Conservation (phyloP, 1,284 basidiomycete species). For the Ceratobasidium sp. region DNA sequence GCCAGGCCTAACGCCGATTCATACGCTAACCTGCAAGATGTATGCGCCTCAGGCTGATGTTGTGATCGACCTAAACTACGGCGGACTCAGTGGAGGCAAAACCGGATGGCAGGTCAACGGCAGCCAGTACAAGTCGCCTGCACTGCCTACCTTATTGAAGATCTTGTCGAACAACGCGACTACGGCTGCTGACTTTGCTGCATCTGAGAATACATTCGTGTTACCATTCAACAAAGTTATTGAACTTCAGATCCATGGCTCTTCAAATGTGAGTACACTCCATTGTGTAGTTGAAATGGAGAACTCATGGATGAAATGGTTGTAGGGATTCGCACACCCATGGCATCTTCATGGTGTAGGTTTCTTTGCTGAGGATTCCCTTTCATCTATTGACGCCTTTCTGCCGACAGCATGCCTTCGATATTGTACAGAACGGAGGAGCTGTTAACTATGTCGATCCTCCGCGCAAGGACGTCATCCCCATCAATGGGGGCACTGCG, state of each 20-base stretch:
- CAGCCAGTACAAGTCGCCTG: constrained; percentile 35
- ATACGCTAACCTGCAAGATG: neutral
- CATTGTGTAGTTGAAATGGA: no score
- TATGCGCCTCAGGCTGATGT: constrained; percentile 9
- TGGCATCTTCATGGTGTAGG: constrained; percentile 45
- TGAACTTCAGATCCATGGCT: constrained; percentile 30
- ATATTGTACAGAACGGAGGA: constrained; percentile 58
- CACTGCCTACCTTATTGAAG: constrained; percentile 26
- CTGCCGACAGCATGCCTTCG: constrained; percentile 54
- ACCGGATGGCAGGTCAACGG: constrained; percentile 42
- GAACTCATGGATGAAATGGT: neutral
- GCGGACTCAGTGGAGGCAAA: constrained; percentile 19
- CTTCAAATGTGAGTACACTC: constrained; percentile 6
- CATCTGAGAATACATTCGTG: constrained; percentile 27
- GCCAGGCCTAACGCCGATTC: neutral
- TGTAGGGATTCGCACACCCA: constrained; percentile 36
- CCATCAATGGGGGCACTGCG: constrained; percentile 53
- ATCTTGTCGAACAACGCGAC: constrained; percentile 42
- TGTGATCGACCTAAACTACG: constrained; percentile 30
- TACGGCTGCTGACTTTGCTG: constrained; percentile 23
- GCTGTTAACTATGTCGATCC: constrained; percentile 59
- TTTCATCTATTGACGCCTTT: neutral
- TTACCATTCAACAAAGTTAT: constrained; percentile 35
- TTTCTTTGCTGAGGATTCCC: neutral
- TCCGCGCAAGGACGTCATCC: constrained; percentile 59